Base-by-base conservation (phyloP, 2,329 filamentous ascomycete genomes). In the Phoma herbarum region DNA sequence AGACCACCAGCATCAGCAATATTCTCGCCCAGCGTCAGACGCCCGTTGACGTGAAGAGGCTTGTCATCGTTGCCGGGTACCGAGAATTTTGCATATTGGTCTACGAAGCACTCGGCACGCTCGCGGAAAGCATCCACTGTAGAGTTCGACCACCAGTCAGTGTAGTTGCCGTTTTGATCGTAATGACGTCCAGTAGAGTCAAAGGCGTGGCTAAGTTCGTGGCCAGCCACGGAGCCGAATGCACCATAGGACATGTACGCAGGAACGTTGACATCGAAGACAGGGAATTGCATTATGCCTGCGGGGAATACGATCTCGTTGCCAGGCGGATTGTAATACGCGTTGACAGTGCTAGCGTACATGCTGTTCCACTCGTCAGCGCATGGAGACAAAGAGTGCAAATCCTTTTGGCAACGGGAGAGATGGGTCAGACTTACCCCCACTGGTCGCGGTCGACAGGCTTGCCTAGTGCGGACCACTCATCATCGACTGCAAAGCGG, bases 1-100 rank as follows among this genome's bases (percentile, higher is more conserved):
- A 91, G 71, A 14, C 89, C 89, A 16, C 88, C 88, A 0, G 88
- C 86, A 72, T 91, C 89, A 1, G 88, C 88, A 68, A 91, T 88
- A 69, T 91, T 91, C 77, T 91, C 89, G 20, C 85, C 86, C 2
- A 90, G 77, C 0, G 88, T 91, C 14, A 86, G 78, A 23, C 78
- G 79, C 10, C 88, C 89, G 58, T 89, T 87, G 54, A 90, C 84
- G 60, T 87, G 83, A 0, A 89, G 77, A 4, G 82, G 79, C 60
- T 85, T 83, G 1, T 80, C 84, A 35, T 88, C 81, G 11, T 85
- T 80, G 0, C 84, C 85, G 0, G 80, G 78, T 12, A 90, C 81
- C 0, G 84, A 85, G 69, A 84, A 89, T 31, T 88, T 83, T 57
- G 77, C 75, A 70, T 89, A 91, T 75, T 91, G 87, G n/a, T 89